These are phyloP conservation scores for Protea cynaroides DNA, from an alignment of 164 flowering plant species.

Conservation along the genomic window DNA sequence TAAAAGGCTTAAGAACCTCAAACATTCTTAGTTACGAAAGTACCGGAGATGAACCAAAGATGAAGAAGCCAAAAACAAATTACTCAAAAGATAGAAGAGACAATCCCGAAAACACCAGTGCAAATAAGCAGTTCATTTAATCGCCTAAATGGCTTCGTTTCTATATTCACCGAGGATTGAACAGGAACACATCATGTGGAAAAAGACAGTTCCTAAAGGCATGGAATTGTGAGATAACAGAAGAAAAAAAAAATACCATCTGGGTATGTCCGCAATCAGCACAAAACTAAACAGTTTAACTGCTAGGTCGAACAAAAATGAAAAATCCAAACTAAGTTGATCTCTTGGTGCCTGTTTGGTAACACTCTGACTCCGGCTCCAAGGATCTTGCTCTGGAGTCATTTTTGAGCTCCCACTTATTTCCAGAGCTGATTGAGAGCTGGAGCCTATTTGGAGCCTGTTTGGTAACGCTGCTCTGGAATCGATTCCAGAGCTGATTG, in stretches of 20 bases:
- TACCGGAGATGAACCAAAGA: conserved; percentile 23
- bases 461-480: no score
- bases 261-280: background rate
- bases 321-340: background rate
- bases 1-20: conserved; percentile 8
- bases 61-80: background rate
- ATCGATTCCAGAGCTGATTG: no score
- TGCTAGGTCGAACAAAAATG: background rate
- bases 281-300: background rate
- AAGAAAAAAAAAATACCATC: background rate
- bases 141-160: background rate
- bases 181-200: background rate
- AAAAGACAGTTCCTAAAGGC: background rate
- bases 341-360: no score
- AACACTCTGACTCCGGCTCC: no score
- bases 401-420: no score
- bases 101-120: background rate
- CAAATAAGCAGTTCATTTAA: background rate
- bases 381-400: no score
- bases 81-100: no score
- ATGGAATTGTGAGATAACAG: background rate
- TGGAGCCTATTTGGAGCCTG: no score
- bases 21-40: conserved; percentile 15
- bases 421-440: no score
- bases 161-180: background rate